phyloP scores from a whole-genome alignment of 306 rosid species.

The Pyrus bretschneideri region DNA sequence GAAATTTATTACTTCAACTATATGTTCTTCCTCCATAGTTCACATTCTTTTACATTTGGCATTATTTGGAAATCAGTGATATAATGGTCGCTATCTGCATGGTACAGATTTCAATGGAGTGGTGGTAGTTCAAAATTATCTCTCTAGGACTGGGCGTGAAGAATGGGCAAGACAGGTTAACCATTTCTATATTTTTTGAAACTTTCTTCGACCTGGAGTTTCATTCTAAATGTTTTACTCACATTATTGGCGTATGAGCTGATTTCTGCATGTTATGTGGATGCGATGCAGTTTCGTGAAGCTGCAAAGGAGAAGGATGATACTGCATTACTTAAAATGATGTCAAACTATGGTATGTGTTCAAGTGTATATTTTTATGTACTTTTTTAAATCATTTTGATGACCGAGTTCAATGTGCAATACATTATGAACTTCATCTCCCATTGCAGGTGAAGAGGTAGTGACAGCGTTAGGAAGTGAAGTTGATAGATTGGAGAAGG shows the following conservation, averaged over 20 bases:
- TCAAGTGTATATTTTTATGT: neutral
- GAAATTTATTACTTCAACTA: neutral
- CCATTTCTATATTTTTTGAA: neutral
- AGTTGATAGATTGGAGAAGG: slow-evolving; percentile 89
- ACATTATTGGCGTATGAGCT: neutral
- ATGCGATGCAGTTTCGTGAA: slow-evolving; percentile 48
- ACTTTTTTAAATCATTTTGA: neutral
- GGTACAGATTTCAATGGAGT: slow-evolving; percentile 91
- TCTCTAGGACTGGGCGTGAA: slow-evolving; percentile 65
- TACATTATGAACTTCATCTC: neutral
- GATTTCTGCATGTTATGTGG: neutral
- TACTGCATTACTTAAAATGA: slow-evolving; percentile 46
- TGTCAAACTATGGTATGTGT: slow-evolving; percentile 78
- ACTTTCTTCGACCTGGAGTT: neutral
- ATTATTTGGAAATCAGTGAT: neutral
- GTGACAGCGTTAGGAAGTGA: slow-evolving; percentile 95
- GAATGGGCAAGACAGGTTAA: slow-evolving; percentile 88
- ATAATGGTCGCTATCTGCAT: slow-evolving; percentile 14
- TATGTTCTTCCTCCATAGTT: neutral
- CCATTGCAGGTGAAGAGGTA: slow-evolving; percentile 83
- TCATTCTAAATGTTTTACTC: neutral
- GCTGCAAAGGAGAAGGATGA: slow-evolving; percentile 51
- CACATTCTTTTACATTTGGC: neutral
- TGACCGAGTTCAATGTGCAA: slow-evolving; percentile 11
- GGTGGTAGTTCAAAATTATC: slow-evolving; percentile 80